Conservation (phyloP, 2,329 filamentous ascomycete species). For the Aspergillus awamori region DNA sequence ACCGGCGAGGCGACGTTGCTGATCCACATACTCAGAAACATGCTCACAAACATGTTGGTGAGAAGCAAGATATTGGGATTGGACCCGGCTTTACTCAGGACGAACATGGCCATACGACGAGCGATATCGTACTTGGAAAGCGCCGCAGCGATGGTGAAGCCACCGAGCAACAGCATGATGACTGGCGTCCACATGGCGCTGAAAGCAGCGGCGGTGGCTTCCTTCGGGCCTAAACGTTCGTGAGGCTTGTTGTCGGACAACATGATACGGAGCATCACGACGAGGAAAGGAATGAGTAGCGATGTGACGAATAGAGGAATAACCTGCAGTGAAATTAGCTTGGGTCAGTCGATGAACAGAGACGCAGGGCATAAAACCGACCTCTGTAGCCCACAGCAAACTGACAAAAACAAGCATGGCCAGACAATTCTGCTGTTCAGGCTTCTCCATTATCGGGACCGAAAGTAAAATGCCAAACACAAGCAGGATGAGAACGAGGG, state of each 20-base stretch:
- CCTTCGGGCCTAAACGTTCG: conserved; percentile 73
- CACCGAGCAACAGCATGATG: conserved; percentile 95
- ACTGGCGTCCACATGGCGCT: conserved; percentile 98
- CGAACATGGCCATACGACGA: conserved; percentile 93
- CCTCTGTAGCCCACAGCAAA: conserved; percentile 94
- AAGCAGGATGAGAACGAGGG: conserved; percentile 68
- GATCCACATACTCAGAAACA: conserved; percentile 98
- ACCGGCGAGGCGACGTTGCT: conserved; percentile 97
- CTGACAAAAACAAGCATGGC: conserved; percentile 93
- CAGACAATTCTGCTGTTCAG: conserved; percentile 94
- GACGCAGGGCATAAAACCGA: conserved; percentile 44
- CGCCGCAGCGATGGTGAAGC: conserved; percentile 93
- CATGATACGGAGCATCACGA: conserved; percentile 82
- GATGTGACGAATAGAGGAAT: conserved; percentile 98
- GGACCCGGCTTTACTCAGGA: conserved; percentile 94
- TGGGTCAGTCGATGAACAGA: too few relatives aligned
- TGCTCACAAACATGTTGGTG: conserved; percentile 98
- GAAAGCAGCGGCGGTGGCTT: conserved; percentile 82
- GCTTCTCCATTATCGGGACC: conserved; percentile 78
- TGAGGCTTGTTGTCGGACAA: conserved; percentile 73
- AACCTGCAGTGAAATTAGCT: conserved; percentile 56
- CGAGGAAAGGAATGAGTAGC: conserved; percentile 88
- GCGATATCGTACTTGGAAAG: conserved; percentile 97
- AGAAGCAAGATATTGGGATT: conserved; percentile 84
- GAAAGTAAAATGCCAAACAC: conserved; percentile 75